Percentiles rank a stretch among this genome's conserved stretches.
phyloP scores from a whole-genome alignment of 164 flowering plant genomes.

The Pachysandra terminalis region DNA sequence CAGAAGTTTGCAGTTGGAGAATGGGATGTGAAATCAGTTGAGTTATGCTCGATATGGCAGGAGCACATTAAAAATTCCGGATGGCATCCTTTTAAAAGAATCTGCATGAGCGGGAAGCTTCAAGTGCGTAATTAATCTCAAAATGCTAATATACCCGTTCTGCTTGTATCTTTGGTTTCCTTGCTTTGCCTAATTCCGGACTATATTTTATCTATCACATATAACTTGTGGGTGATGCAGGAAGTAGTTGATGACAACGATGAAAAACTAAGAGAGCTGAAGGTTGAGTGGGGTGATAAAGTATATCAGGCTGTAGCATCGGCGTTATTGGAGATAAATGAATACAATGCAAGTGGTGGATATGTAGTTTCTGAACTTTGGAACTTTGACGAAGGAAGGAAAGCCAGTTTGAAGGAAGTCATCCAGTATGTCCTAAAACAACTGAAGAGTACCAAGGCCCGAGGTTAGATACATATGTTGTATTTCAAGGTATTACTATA shows the following conservation, averaged over 20 bases:
- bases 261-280: constrained; percentile 42
- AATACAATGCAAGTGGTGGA: constrained; percentile 60
- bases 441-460: constrained; percentile 21
- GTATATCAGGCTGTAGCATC: constrained; percentile 36
- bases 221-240: constrained; percentile 25
- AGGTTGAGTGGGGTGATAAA: constrained; percentile 44
- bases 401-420: too few species aligned
- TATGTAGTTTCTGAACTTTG: constrained; percentile 50
- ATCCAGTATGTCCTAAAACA: constrained; percentile 28
- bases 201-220: neutral
- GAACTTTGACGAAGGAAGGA: constrained; percentile 53
- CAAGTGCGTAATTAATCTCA: too few species aligned
- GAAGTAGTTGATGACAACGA: constrained; percentile 44
- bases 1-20: constrained; percentile 28
- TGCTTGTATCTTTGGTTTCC: too few species aligned
- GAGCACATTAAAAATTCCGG: constrained; percentile 22
- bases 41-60: constrained; percentile 39
- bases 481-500: too few species aligned
- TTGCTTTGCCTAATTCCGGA: too few species aligned
- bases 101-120: constrained; percentile 12
- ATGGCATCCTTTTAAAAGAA: constrained; percentile 38
- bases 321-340: constrained; percentile 47
- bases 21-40: constrained; percentile 17
- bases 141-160: too few species aligned
- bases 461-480: too few species aligned